Base-by-base conservation (phyloP, 1,284 basidiomycete genomes). In the Mycena citricolor region DNA sequence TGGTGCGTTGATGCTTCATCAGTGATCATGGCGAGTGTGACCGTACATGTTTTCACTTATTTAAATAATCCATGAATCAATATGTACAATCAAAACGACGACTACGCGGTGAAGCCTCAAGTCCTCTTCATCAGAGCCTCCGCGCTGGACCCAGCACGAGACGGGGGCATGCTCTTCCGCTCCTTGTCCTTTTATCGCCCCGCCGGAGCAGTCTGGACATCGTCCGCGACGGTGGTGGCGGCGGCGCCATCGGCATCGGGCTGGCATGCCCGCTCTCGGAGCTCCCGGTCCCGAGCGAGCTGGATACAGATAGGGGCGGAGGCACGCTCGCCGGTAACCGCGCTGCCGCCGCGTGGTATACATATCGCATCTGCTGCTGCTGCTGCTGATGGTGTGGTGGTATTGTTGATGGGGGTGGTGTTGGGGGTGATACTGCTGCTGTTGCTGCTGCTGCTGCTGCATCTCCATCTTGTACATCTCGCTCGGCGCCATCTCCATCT, bases 391-490 rank as follows among this genome's bases (percentile, higher is more conserved):
- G n/a, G n/a, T n/a, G n/a, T n/a, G n/a, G n/a, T n/a, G n/a, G n/a
- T n/a, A n/a, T n/a, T n/a, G n/a, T n/a, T n/a, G n/a, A n/a, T n/a
- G n/a, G n/a, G n/a, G n/a, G n/a, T n/a, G n/a, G n/a, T n/a, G n/a
- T n/a, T n/a, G n/a, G n/a, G n/a, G 21, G 8, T 17, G 8, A 7
- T n/a, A 11, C 24, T 6, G 34, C 19, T 4, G 23, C 16, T 3
- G 23, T 14, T 19, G 16, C 29, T 8, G n/a, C 31, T 13, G 24
- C 20, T 20, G 43, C 43, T 28, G 40, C 41, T 13, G 30, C 40
- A 40, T 44, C 44, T 52, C 47, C 32, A 46, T 25, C n/a, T 31
- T 25, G 36, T 38, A 52, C 51, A 52, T 46, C 39, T 42, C 51
- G 30, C 47, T 49, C 42, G 51, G 51, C 43, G 51, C 51, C 47